These are phyloP conservation scores for Rhizopus sp. DNA, from an alignment of 371 early-diverging fungal genomes.

Conservation along the genomic window DNA sequence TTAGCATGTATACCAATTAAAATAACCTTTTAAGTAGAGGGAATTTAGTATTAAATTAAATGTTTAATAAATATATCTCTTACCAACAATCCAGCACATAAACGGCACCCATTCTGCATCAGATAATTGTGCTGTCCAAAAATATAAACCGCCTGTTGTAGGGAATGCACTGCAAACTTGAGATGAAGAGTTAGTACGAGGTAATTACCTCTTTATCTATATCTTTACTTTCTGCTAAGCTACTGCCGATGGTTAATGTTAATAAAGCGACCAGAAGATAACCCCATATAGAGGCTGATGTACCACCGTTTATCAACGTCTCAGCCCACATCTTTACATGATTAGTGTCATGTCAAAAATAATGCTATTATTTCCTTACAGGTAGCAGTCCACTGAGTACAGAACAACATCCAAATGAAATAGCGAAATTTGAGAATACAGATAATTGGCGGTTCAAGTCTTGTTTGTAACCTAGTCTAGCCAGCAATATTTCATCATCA, in stretches of 20 bases:
- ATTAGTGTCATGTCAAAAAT: not conserved
- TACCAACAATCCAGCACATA: conserved; percentile 38
- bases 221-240: conserved; percentile 59
- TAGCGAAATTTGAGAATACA: conserved; percentile 44
- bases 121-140: conserved; percentile 34
- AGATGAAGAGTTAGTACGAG: not conserved
- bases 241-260: conserved; percentile 56
- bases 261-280: conserved; percentile 59
- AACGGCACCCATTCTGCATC: conserved; percentile 39
- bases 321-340: conserved; percentile 24
- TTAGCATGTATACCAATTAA: conserved; percentile 23
- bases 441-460: conserved; percentile 25
- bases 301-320: conserved; percentile 59
- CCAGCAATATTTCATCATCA: conserved; percentile 28
- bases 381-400: conserved; percentile 49
- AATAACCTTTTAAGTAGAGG: conserved; percentile 6
- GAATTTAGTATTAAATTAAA: not conserved
- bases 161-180: conserved; percentile 36
- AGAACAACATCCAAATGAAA: conserved; percentile 57
- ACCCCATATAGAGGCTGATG: conserved; percentile 65
- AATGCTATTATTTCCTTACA: conserved; percentile 28
- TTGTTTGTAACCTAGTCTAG: conserved; percentile 32
- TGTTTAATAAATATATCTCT: not conserved
- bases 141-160: conserved; percentile 34
- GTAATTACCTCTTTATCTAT: not conserved